A percentile compares a stretch with the other conserved stretches of the same genome.
phyloP scores from a whole-genome alignment of 371 early-diverging fungal species.

The Funneliformis caledonium region DNA sequence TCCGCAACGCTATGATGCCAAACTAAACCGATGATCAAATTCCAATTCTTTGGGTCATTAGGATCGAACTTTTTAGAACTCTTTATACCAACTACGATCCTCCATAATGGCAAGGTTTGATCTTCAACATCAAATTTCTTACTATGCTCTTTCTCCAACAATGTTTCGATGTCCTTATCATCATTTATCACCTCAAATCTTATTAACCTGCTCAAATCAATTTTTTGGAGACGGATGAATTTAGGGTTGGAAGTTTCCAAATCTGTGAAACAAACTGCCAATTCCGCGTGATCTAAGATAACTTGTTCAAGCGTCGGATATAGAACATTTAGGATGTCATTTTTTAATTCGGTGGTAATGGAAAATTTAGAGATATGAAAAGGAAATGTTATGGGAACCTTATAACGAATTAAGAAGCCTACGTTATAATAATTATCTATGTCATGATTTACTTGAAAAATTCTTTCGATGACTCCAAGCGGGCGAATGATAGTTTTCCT shows the following conservation, averaged over 20 bases:
- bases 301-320: constrained; percentile 3
- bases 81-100: constrained; percentile 1
- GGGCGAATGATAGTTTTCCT: too few relatives aligned
- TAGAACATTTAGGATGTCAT: background rate
- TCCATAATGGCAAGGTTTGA: constrained; percentile 1
- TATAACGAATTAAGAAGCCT: too few relatives aligned
- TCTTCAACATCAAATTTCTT: background rate
- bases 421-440: too few relatives aligned
- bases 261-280: background rate
- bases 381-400: too few relatives aligned
- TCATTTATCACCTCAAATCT: background rate
- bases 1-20: constrained; percentile 20
- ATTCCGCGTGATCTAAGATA: background rate
- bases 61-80: background rate
- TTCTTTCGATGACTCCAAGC: too few relatives aligned
- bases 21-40: background rate
- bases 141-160: background rate
- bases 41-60: background rate
- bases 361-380: too few relatives aligned
- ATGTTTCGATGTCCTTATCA: background rate
- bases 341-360: background rate
- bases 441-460: too few relatives aligned
- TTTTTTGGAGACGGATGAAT: background rate
- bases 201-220: background rate
- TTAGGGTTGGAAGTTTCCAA: background rate